These are phyloP conservation scores for Backusella australiensis DNA, from an alignment of 192 early-diverging fungal species.

Conservation along the genomic window DNA sequence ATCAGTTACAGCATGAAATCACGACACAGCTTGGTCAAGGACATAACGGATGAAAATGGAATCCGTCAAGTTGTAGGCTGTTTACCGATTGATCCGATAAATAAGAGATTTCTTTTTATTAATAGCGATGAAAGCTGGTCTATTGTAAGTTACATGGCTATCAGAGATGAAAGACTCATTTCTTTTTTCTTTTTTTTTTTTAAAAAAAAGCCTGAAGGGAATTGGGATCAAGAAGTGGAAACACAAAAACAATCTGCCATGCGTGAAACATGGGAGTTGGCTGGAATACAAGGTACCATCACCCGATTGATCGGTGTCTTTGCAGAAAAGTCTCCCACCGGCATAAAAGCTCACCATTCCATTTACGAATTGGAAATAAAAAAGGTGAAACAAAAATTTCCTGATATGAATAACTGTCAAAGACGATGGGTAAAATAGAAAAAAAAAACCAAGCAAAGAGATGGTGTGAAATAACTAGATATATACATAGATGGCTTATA, in stretches of 20 bases:
- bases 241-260: not conserved
- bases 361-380: not conserved
- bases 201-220: not conserved
- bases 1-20: slow-evolving; percentile 21
- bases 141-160: slow-evolving; percentile 3
- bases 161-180: no score
- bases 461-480: not conserved
- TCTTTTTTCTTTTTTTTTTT: not conserved
- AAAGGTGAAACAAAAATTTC: not conserved
- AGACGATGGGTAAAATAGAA: slow-evolving; percentile 13
- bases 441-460: not conserved
- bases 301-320: not conserved
- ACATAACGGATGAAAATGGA: slow-evolving; percentile 4
- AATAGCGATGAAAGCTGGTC: not conserved
- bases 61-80: slow-evolving; percentile 1
- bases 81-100: not conserved
- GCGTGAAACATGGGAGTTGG: not conserved
- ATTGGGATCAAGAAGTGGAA: not conserved
- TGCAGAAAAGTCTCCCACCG: not conserved
- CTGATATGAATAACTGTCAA: not conserved
- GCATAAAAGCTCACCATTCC: not conserved
- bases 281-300: slow-evolving; percentile 1
- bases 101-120: slow-evolving; percentile 4
- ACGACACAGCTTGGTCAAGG: slow-evolving; percentile 17
- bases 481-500: slow-evolving; percentile 1